Conservation (phyloP, 495 filamentous ascomycete species). For the Hypomontagnella monticulosa region DNA sequence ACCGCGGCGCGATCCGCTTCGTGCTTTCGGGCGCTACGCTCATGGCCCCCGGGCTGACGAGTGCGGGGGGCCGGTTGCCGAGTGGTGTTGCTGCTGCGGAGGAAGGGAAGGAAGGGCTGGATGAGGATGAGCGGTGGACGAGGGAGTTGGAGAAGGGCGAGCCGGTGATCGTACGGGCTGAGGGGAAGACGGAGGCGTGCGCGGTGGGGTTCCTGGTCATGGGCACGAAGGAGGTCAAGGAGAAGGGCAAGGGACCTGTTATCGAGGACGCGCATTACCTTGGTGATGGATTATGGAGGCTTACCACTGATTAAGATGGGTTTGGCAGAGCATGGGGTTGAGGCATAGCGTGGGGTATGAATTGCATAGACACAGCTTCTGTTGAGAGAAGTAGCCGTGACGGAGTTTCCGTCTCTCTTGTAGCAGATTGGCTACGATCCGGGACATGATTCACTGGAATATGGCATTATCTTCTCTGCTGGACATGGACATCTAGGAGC, state of each 20-base stretch:
- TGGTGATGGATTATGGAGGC: conserved; percentile 92
- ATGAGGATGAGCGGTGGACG: conserved; percentile 61
- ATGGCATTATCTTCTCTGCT: too few species aligned
- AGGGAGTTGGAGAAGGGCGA: conserved; percentile 75
- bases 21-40: conserved; percentile 91
- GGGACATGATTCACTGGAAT: too few species aligned
- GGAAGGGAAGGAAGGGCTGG: conserved; percentile 56
- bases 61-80: conserved; percentile 79
- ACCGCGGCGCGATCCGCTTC: conserved; percentile 96
- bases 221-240: conserved; percentile 91
- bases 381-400: too few species aligned
- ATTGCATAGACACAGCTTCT: too few species aligned
- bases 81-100: conserved; percentile 51
- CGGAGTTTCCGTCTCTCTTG: too few species aligned
- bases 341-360: too few species aligned
- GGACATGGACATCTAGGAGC: too few species aligned
- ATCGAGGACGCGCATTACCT: conserved; percentile 93
- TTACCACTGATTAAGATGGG: conserved; percentile 69
- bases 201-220: conserved; percentile 85
- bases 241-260: conserved; percentile 89
- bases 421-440: too few species aligned
- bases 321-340: too few species aligned
- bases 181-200: conserved; percentile 93
- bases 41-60: conserved; percentile 94
- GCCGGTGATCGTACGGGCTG: conserved; percentile 87